Base-by-base conservation (phyloP, 495 filamentous ascomycete species). In the Aspergillus panamensis region DNA sequence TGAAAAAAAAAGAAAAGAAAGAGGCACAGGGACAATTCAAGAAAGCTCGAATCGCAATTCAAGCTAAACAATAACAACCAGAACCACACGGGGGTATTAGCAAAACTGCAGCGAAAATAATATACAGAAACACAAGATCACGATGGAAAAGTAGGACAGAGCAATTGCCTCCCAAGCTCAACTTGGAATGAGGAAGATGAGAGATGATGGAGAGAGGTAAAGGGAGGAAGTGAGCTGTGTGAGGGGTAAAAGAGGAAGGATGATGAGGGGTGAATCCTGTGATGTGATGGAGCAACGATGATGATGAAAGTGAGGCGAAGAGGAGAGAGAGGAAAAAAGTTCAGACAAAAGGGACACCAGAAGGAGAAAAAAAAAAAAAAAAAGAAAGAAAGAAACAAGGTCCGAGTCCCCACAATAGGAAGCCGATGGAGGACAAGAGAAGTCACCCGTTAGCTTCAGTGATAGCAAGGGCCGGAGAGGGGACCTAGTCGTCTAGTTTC, bases 71-170 rank as follows among this genome's bases (percentile, higher is more conserved):
- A 57, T 30, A 51, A 58, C 53, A 50, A 53, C 16, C 42, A 55
- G 14, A 55, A 37, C 37, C 52, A 21, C 47, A 45, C 52, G 17
- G 58, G 50, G 57, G 52, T 57, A 60, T 60, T 50, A 43, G 42
- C 32, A 31, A 35, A 30, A 50, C 33, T 20, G 56, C 42, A 17
- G 39, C 37, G 13, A 53, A 44, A 55, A 55, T 57, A 62, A 60
- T 61, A 45, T 62, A 61, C 57, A 62, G 59, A 54, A 33, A 53
- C 42, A 45, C 43, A 55, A 48, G 29, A 17, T 33, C 53, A 44
- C 31, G 45, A 52, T 45, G 56, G 44, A 54, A 37, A 20, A 48
- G 53, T 32, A 62, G 47, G 35, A 59, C 42, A 51, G 32, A 52
- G 55, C 50, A 47, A 25, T 16, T 42, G 33, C 52, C 47, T 60